Conservation (phyloP, 2,329 filamentous ascomycete genomes). For the Sporothrix mexicana region DNA sequence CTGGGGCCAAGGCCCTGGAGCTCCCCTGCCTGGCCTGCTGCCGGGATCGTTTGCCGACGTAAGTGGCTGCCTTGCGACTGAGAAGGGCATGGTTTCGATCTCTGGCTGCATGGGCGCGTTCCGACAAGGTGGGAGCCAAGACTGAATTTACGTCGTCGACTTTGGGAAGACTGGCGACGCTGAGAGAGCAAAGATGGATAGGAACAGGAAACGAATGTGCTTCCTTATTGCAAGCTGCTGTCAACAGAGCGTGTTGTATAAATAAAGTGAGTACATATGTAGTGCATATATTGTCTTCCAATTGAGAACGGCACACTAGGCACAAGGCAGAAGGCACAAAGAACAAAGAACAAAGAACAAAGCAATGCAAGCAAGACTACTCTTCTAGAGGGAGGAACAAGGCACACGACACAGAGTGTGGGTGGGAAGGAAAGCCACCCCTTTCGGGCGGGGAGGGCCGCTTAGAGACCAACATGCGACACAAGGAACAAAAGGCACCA, state of each 20-base stretch:
- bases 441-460: slow-evolving; percentile 27
- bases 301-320: not conserved
- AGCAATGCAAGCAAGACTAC: not conserved
- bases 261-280: not conserved
- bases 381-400: not conserved
- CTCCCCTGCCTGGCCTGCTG: not conserved
- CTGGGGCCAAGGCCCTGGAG: not conserved
- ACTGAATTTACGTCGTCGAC: not conserved
- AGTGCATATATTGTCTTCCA: not conserved
- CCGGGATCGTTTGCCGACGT: slow-evolving; percentile 20
- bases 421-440: not conserved
- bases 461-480: not conserved
- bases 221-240: not conserved
- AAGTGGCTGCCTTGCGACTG: slow-evolving; percentile 29
- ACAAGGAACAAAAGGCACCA: not conserved
- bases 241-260: not conserved
- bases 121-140: slow-evolving; percentile 15
- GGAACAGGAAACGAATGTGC: not conserved
- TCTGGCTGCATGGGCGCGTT: slow-evolving; percentile 18
- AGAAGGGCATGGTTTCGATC: slow-evolving; percentile 23
- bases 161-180: not conserved
- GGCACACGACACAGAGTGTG: not conserved
- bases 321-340: not conserved
- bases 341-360: not conserved
- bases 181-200: not conserved